phyloP scores from a whole-genome alignment of 1,284 basidiomycete species.

The Ustilago lituana region DNA sequence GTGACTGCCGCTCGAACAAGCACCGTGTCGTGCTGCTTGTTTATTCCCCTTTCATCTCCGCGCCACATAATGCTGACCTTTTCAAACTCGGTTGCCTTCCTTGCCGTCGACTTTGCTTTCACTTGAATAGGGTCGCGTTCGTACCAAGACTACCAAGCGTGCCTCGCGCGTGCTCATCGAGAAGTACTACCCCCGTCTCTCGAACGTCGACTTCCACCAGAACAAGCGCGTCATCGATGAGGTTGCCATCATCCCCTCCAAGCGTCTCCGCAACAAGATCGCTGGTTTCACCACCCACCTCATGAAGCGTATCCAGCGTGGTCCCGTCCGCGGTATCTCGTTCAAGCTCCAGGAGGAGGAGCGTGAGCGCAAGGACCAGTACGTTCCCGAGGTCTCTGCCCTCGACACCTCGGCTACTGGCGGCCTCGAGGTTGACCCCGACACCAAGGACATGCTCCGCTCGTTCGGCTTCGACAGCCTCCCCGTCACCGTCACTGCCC shows the following conservation, averaged over 20 bases:
- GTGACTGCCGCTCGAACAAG: too few relatives aligned
- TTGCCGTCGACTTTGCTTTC: too few relatives aligned
- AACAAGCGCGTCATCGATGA: constrained; percentile 98
- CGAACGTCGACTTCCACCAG: constrained; percentile 72
- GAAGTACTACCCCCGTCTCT: constrained; percentile 81
- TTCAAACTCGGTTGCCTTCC: not conserved
- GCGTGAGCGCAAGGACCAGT: constrained; percentile 85
- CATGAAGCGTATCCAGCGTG: constrained; percentile 99
- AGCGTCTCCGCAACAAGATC: constrained; percentile 99
- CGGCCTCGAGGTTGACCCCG: constrained; percentile 66
- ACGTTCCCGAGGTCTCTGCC: constrained; percentile 67
- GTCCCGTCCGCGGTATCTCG: constrained; percentile 99
- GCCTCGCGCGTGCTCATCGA: constrained; percentile 98
- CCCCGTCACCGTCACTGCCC: constrained; percentile 64
- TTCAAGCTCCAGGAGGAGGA: constrained; percentile 99
- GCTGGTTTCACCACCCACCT: constrained; percentile 99
- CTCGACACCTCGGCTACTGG: constrained; percentile 64
- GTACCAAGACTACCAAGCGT: constrained; percentile 99
- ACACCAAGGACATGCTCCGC: constrained; percentile 67
- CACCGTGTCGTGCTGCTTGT: too few relatives aligned
- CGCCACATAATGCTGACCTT: constrained; percentile 7
- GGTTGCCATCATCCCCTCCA: constrained; percentile 94
- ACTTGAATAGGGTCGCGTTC: constrained; percentile 88
- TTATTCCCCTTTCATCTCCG: too few relatives aligned
- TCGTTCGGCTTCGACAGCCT: constrained; percentile 66